Base-by-base conservation (phyloP, 495 filamentous ascomycete genomes). In the Lasiosphaeriaceae sp. region DNA sequence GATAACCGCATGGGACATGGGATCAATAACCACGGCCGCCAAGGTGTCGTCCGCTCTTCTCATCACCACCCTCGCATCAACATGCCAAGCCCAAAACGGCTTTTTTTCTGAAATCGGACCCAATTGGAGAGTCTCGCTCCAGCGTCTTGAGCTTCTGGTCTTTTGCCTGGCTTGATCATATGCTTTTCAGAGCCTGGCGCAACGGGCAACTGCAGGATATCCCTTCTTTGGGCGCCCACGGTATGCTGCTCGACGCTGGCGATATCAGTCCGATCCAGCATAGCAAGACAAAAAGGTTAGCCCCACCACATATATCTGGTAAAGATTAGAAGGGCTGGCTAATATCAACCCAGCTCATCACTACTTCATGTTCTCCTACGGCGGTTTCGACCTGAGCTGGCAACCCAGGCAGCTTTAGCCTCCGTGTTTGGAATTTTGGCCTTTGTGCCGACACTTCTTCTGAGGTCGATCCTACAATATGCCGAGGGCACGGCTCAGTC, bases 401-500 rank as follows among this genome's bases (percentile, higher is more conserved):
- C 31, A 6, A 12, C 12, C 31, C 31, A 35, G 31, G 31, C 7
- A 35, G 31, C 12, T 12, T 12, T 51, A 17, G 49, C 49, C 26
- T 43, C 48, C 17, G 44, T 44, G 17, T 49, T 43, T 43, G 53
- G 43, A 29, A 35, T 48, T 44, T 31, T 55, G 53, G 48, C 45
- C 14, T 55, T 55, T 26, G 48, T 55, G 53, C 53, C 53, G 17
- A 55, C 53, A 7, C 23, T 55, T 24, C 44, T 56, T 31, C 31
- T 41, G 47, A 56, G 54, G 54, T 45, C 46, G 1, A 50, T 56
- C 22, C 54, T 56, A 20, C 54, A 56, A 7, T 56, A 50, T 56
- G 46, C 50, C 47, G 54, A 56, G 54, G 35, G 54, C 34, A 19
- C 45, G 26, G 50, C 54, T 21, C 31, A 56, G 54, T 43, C 46